These are phyloP conservation scores for Tricladium varicosporioides DNA, from an alignment of 2,329 filamentous ascomycete genomes.

Conservation along the genomic window DNA sequence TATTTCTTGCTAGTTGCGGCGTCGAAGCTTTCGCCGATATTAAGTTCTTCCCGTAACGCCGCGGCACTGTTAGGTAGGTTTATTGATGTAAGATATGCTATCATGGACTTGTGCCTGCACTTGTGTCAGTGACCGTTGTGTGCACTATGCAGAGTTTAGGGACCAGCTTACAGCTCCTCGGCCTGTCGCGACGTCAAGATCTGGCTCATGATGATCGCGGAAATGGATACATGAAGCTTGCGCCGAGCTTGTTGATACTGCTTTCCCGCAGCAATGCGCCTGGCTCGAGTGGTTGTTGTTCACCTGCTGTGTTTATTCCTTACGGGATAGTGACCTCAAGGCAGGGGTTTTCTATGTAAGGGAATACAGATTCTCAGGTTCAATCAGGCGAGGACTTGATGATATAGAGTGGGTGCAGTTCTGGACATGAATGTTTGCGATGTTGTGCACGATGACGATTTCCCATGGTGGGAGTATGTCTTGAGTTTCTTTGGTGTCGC, in stretches of 20 bases:
- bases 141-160: conserved; percentile 7
- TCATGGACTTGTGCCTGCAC: conserved; percentile 83
- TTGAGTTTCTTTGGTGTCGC: conserved; percentile 9
- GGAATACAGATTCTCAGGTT: not conserved
- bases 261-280: conserved; percentile 23
- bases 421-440: not conserved
- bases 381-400: not conserved
- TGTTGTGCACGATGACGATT: conserved; percentile 10
- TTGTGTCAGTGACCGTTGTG: conserved; percentile 22
- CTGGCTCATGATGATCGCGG: conserved; percentile 60
- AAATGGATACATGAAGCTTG: conserved; percentile 29
- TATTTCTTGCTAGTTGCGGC: conserved; percentile 87
- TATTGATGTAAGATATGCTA: conserved; percentile 78
- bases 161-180: conserved; percentile 74
- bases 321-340: not conserved
- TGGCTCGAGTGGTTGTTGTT: conserved; percentile 8
- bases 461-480: conserved; percentile 17
- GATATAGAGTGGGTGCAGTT: conserved; percentile 1
- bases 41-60: conserved; percentile 74
- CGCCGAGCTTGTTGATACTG: conserved; percentile 8
- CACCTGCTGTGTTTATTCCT: conserved; percentile 9
- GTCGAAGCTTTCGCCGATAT: conserved; percentile 69
- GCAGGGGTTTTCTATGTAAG: not conserved
- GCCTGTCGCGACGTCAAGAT: conserved; percentile 78
- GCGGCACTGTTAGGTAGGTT: conserved; percentile 68